These are phyloP conservation scores for Colletotrichum sp. DNA, from an alignment of 2,329 filamentous ascomycete species.

Conservation along the genomic window DNA sequence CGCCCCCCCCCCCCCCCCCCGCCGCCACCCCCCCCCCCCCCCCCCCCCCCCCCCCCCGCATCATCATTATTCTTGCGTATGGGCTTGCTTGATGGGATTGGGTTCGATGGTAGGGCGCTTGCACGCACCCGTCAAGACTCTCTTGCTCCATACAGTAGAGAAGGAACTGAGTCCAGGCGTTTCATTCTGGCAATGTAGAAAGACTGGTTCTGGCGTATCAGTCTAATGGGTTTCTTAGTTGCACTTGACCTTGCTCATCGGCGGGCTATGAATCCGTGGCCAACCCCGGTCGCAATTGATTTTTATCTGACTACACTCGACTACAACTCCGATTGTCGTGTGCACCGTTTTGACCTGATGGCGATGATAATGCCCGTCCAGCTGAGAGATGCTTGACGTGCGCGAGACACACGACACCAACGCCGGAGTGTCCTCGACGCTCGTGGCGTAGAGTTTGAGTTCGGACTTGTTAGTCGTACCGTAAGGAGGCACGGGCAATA, in stretches of 20 bases:
- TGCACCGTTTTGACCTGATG: neutral
- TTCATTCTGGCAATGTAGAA: neutral
- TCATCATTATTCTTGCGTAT: neutral
- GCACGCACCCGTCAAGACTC: neutral
- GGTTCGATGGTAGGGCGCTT: neutral
- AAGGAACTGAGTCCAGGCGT: neutral
- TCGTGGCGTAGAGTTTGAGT: neutral
- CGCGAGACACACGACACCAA: neutral
- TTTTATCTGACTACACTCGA: neutral
- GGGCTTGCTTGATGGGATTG: constrained; percentile 2
- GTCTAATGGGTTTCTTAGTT: neutral
- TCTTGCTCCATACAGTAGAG: neutral
- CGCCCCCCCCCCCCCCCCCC: no score
- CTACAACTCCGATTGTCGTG: neutral
- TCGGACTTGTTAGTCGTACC: neutral
- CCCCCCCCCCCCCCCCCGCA: no score
- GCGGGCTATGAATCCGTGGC: neutral
- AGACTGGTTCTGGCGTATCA: neutral
- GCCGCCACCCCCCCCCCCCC: no score
- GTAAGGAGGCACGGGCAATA: neutral
- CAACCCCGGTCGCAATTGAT: neutral
- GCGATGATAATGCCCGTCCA: neutral
- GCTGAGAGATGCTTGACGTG: neutral
- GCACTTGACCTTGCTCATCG: neutral
- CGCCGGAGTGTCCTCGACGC: neutral